phyloP scores from a whole-genome alignment of 192 early-diverging fungal species.

The Coemansia sp. region DNA sequence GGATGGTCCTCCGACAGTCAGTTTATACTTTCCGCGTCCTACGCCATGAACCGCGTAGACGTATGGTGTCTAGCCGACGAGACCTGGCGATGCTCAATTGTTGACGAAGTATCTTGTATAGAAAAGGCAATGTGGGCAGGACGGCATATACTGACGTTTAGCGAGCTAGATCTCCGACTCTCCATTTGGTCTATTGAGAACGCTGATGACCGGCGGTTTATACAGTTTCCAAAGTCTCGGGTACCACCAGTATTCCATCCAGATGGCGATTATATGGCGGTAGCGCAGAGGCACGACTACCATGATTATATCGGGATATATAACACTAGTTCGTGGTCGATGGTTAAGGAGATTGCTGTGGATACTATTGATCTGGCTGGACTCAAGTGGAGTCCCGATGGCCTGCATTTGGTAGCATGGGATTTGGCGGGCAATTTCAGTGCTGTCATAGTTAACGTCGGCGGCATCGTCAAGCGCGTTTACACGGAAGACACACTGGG shows the following conservation, averaged over 20 bases:
- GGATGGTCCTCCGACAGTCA: conserved; percentile 44
- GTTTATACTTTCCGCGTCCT: conserved; percentile 45
- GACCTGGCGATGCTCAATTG: conserved; percentile 39
- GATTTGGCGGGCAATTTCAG: conserved; percentile 23
- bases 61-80: conserved; percentile 54
- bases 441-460: conserved; percentile 32
- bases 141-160: conserved; percentile 43
- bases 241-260: conserved; percentile 40
- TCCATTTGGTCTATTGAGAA: conserved; percentile 46
- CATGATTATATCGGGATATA: conserved; percentile 52
- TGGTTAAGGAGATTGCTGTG: conserved; percentile 37
- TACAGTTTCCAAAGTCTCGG: conserved; percentile 45
- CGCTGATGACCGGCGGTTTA: conserved; percentile 33
- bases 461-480: conserved; percentile 39
- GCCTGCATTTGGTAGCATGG: conserved; percentile 45
- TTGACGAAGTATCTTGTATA: conserved; percentile 39
- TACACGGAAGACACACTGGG: conserved; percentile 26
- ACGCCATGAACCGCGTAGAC: conserved; percentile 40
- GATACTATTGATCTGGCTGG: conserved; percentile 33
- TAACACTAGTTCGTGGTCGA: conserved; percentile 29
- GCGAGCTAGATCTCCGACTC: conserved; percentile 54
- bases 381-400: conserved; percentile 45
- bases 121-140: conserved; percentile 40
- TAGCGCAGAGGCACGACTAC: conserved; percentile 55
- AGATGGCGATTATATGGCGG: conserved; percentile 34